Evolutionary conservation across 1,139 yeast genomes (phyloP).

Genomic region (Suhomyces atakaporum): DNA sequence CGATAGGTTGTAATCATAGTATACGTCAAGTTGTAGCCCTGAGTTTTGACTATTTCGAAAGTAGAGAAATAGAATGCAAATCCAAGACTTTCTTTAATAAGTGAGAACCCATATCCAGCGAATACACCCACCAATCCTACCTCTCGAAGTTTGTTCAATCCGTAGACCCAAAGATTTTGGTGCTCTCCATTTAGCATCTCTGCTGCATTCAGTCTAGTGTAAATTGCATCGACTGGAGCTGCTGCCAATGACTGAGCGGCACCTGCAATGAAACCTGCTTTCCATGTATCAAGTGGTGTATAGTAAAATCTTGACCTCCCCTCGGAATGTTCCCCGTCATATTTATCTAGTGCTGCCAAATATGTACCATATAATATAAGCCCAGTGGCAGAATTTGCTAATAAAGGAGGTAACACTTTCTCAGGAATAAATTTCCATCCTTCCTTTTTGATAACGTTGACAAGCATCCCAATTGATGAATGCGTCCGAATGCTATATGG

Average conservation of each 20-base stretch:
- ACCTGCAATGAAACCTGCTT: conserved; percentile 87
- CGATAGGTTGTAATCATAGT: conserved; percentile 62
- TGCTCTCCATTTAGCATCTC: conserved; percentile 72
- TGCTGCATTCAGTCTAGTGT: conserved; percentile 74
- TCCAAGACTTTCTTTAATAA: conserved; percentile 79
- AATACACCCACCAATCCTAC: conserved; percentile 84
- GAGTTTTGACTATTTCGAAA: conserved; percentile 79
- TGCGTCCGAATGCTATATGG: conserved; percentile 75
- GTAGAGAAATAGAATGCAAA: conserved; percentile 85
- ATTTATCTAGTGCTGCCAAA: conserved; percentile 50
- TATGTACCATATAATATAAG: conserved; percentile 82
- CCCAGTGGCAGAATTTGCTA: conserved; percentile 89
- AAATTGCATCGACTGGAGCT: conserved; percentile 91
- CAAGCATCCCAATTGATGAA: conserved; percentile 72
- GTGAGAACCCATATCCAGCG: conserved; percentile 80
- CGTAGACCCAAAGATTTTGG: conserved; percentile 76
- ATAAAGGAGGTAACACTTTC: conserved; percentile 78
- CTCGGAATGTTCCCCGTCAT: conserved; percentile 11
- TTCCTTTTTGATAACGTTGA: conserved; percentile 67
- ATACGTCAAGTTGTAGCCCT: conserved; percentile 58
- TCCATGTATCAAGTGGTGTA: conserved; percentile 58
- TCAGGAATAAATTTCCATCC: conserved; percentile 91
- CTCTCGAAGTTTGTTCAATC: conserved; percentile 63
- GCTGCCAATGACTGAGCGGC: conserved; percentile 86
- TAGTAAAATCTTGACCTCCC: conserved; percentile 22